Evolutionary conservation across 2,329 filamentous ascomycete genomes (phyloP).

Genomic region (Talaromyces atroroseus): DNA sequence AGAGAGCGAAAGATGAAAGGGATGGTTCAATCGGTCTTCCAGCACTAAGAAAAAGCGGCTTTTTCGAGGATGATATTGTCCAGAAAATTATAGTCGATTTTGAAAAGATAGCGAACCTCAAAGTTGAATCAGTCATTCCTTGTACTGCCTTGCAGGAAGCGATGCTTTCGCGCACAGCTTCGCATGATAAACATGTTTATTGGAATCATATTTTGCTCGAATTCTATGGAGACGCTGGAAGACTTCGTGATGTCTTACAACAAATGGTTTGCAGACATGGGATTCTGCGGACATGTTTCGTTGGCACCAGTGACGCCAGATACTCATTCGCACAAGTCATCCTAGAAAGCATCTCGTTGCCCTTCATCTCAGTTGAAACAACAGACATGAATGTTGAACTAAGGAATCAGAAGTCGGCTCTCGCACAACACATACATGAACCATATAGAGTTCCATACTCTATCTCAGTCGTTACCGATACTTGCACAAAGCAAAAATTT

Average conservation of each 20-base stretch:
- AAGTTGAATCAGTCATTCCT: constrained; percentile 59
- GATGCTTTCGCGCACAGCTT: constrained; percentile 62
- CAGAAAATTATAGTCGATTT: constrained; percentile 31
- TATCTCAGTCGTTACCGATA: constrained; percentile 20
- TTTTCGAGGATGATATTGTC: constrained; percentile 24
- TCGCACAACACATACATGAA: constrained; percentile 18
- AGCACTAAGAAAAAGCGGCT: constrained; percentile 6
- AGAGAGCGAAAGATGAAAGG: neutral
- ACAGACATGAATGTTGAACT: constrained; percentile 35
- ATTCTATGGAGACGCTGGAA: constrained; percentile 46
- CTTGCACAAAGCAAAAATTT: constrained; percentile 10
- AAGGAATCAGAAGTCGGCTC: constrained; percentile 39
- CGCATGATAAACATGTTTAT: constrained; percentile 52
- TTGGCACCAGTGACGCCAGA: constrained; percentile 54
- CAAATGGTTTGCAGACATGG: constrained; percentile 61
- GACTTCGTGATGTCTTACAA: constrained; percentile 58
- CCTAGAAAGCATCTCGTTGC: constrained; percentile 44
- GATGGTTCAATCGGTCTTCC: neutral
- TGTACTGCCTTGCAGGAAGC: constrained; percentile 85
- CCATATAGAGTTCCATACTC: constrained; percentile 26
- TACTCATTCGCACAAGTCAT: constrained; percentile 70
- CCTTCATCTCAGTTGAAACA: constrained; percentile 45
- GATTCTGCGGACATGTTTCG: constrained; percentile 73
- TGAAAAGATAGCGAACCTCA: constrained; percentile 21
- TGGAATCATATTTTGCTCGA: constrained; percentile 66